Base-by-base conservation (phyloP, 2,329 filamentous ascomycete genomes). In the Biscogniauxia mediterranea region DNA sequence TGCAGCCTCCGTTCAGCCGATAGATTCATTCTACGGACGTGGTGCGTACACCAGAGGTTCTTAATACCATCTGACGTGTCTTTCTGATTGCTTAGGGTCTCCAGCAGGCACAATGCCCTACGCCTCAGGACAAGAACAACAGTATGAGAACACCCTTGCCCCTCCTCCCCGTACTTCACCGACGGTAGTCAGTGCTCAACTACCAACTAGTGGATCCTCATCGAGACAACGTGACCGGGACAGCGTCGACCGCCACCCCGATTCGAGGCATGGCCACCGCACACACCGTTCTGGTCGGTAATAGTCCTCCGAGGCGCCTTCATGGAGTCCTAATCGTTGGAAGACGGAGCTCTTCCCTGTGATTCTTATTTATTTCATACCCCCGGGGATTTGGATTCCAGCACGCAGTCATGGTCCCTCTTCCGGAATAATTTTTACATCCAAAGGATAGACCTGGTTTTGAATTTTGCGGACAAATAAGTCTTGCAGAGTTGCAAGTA, bases 11-110 rank as follows among this genome's bases (percentile, higher is more conserved):
- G 76, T 77, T 66, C 82, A 82, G 69, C 78, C 82, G 62, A 72
- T 77, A 71, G 84, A 86, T 73, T 77, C 83, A 53, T 81, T 81
- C 66, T 85, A 83, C 68, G 83, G 83, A 77, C 85, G 85, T 80
- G 84, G 85, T 84, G 81, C 81, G 82, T 87, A 83, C 77, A 71
- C 67, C 68, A 75, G 72, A 68, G 70, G 68, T 63, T 61, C 62
- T 56, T 68, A 59, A 65, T 66, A 66, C 58, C 57, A 66, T 64
- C 57, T 64, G 63, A 64, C 15, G 46, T 49, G 42, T 28, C 64
- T 61, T 69, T 80, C 77, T 81, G 75, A 81, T 80, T 78, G 73
- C 80, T 73, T 83, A 83, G 80, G 79, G 71, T 82, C 80, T 71
- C 78, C 80, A 75, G 81, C 81, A 78, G 80, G 79, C 74, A 70